Percentiles rank a stretch among this genome's conserved stretches.
phyloP scores from a whole-genome alignment of 768 basidiomycete genomes.

The Kwoniella pini region DNA sequence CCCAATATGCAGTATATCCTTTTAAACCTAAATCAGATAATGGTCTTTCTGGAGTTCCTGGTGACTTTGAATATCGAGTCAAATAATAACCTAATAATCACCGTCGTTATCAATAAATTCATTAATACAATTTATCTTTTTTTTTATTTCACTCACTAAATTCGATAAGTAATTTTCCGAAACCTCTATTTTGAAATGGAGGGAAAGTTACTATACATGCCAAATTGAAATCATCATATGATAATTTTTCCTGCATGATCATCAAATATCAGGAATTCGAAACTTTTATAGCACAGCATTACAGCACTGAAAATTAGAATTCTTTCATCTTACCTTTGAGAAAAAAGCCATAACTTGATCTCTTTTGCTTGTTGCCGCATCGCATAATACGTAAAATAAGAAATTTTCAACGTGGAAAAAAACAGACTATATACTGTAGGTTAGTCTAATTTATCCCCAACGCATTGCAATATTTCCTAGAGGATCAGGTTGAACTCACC shows the following conservation, averaged over 20 bases:
- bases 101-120: not conserved
- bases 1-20: slow-evolving; percentile 65
- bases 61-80: slow-evolving; percentile 66
- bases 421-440: too few species aligned
- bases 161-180: slow-evolving; percentile 94
- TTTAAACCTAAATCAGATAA: slow-evolving; percentile 88
- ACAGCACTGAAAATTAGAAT: too few species aligned
- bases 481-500: slow-evolving; percentile 58
- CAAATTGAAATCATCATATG: slow-evolving; percentile 95
- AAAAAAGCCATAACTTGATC: slow-evolving; percentile 82
- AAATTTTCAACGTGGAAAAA: slow-evolving; percentile 59
- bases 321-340: slow-evolving; percentile 65
- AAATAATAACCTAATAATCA: slow-evolving; percentile 79
- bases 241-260: slow-evolving; percentile 76
- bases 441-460: too few species aligned
- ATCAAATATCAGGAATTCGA: too few species aligned
- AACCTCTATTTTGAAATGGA: slow-evolving; percentile 84
- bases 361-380: slow-evolving; percentile 67
- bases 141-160: slow-evolving; percentile 69
- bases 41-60: slow-evolving; percentile 92
- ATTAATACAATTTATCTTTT: not conserved
- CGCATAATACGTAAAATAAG: slow-evolving; percentile 88
- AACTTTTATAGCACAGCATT: too few species aligned
- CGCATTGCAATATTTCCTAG: not conserved
- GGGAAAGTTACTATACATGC: slow-evolving; percentile 96